Evolutionary conservation across 495 filamentous ascomycete genomes (phyloP).

Genomic region (Xylaria flabelliformis): DNA sequence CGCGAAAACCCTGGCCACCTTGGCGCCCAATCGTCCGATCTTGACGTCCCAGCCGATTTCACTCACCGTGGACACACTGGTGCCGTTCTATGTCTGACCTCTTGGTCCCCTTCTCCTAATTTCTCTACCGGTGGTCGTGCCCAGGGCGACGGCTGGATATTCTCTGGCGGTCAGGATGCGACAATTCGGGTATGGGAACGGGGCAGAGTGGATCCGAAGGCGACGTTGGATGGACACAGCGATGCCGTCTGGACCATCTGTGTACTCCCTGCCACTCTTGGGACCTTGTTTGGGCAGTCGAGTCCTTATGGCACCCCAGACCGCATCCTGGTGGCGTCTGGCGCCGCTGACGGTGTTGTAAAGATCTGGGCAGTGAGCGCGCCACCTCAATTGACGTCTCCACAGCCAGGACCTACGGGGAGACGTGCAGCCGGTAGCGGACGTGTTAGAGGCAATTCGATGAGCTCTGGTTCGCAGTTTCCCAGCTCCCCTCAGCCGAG

Average conservation of each 20-base stretch:
- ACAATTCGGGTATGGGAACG: slow-evolving; percentile 95
- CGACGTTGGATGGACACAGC: slow-evolving; percentile 90
- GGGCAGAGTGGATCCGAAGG: slow-evolving; percentile 92
- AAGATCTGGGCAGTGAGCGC: slow-evolving; percentile 94
- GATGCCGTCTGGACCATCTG: slow-evolving; percentile 97
- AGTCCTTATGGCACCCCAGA: slow-evolving; percentile 77
- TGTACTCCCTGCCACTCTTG: slow-evolving; percentile 84
- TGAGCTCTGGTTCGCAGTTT: slow-evolving; percentile 89
- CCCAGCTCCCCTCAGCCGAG: slow-evolving; percentile 89
- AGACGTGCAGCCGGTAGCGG: slow-evolving; percentile 71
- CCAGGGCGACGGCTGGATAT: slow-evolving; percentile 93
- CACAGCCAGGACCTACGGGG: slow-evolving; percentile 60
- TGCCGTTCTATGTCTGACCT: slow-evolving; percentile 84
- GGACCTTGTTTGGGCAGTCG: slow-evolving; percentile 74
- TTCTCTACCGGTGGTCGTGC: slow-evolving; percentile 87
- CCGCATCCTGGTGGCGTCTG: slow-evolving; percentile 86
- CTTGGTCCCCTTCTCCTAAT: slow-evolving; percentile 82
- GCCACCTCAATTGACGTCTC: slow-evolving; percentile 82
- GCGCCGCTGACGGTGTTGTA: slow-evolving; percentile 88
- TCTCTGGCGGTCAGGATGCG: slow-evolving; percentile 93
- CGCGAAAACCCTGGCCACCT: slow-evolving; percentile 64
- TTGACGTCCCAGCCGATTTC: slow-evolving; percentile 91
- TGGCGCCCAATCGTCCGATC: slow-evolving; percentile 68
- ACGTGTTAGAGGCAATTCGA: slow-evolving; percentile 84
- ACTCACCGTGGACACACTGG: slow-evolving; percentile 93